Base-by-base conservation (phyloP, 1,139 yeast genomes). In the Yamadazyma aaseri region DNA sequence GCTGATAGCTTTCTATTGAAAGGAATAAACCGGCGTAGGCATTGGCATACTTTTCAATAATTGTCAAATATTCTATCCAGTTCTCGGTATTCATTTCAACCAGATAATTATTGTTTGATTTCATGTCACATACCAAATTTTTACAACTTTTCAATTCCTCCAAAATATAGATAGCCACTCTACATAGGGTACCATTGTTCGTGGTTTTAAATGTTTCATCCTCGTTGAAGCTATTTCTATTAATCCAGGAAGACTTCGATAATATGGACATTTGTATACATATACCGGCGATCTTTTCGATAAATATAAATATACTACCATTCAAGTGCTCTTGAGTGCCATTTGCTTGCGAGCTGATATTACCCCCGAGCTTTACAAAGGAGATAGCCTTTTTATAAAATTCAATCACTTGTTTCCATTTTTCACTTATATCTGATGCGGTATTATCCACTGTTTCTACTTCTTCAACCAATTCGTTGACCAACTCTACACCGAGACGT, bases 11-110 rank as follows among this genome's bases (percentile, higher is more conserved):
- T 38, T 70, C 76, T 26, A 69, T 61, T 0, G 74, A 53, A 14
- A 69, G 53, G 39, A 69, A 71, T 26, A 66, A 46, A 0, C 71
- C 75, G 21, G 73, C 67, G 38, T 69, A 68, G 0, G 73, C 73
- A 14, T 53, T 47, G 4, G 64, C 55, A 45, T 70, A 71, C 32
- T 59, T 63, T 30, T 59, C 59, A 24, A 65, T 48, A 3, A 69
- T 37, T 2, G 33, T 32, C 29, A 70, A 47, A 41, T 69, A 70
- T 6, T 55, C 55, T 1, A 31, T n/a, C 75, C 75, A 70, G 22
- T 51, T 44, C n/a, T 16, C 13, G 3, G 35, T 31, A 17, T 44
- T 34, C 8, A 42, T 17, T 4, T 12, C 4, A 1, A 49, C 38
- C 20, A 44, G 42, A 58, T 44, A 13, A 33, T 38, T 9, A n/a